phyloP scores from a whole-genome alignment of 345 rosid species.

The Bruguiera gymnorhiza region DNA sequence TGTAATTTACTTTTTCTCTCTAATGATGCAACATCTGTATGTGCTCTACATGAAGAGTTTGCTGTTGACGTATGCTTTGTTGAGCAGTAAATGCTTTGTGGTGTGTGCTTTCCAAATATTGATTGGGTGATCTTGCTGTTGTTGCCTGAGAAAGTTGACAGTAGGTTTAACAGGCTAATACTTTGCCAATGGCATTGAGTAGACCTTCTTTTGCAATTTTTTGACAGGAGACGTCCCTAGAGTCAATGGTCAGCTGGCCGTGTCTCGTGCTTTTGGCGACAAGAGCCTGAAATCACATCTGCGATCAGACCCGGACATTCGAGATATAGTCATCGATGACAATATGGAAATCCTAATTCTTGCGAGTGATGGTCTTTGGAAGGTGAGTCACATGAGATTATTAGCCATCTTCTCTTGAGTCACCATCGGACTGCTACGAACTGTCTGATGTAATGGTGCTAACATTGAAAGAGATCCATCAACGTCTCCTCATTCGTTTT shows the following conservation, averaged over 20 bases:
- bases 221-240: conserved; percentile 72
- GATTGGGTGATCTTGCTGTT: conserved; percentile 2
- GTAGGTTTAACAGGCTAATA: neutral
- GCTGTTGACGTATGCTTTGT: no score
- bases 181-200: conserved; percentile 6
- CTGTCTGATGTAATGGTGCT: neutral
- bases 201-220: conserved; percentile 7
- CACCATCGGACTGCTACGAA: no score
- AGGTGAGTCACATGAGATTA: conserved; percentile 41
- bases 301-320: conserved; percentile 61
- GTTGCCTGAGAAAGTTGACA: conserved; percentile 2
- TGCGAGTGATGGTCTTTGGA: conserved; percentile 72
- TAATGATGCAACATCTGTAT: no score
- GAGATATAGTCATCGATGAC: conserved; percentile 30
- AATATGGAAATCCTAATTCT: conserved; percentile 46
- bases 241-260: conserved; percentile 75
- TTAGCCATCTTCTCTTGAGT: neutral
- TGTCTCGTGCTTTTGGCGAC: conserved; percentile 76
- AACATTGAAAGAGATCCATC: conserved; percentile 1
- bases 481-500: neutral
- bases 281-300: conserved; percentile 66
- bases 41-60: no score
- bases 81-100: no score
- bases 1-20: no score
- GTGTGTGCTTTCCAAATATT: no score